These are phyloP conservation scores for Carpinus fangiana DNA, from an alignment of 306 rosid genomes.

Conservation along the genomic window DNA sequence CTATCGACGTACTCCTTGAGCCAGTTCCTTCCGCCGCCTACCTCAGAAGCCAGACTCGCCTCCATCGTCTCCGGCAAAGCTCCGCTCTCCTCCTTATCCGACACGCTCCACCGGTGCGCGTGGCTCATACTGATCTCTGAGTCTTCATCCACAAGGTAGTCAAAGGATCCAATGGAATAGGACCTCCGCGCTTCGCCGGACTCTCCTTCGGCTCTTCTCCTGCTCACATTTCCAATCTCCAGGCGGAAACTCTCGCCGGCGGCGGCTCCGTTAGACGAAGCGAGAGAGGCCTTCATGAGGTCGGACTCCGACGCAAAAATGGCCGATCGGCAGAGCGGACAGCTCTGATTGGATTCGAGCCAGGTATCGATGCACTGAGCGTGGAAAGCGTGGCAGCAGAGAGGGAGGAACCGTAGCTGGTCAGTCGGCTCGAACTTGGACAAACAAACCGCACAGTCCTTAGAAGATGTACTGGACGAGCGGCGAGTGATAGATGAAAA, in stretches of 20 bases:
- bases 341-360: conserved; percentile 68
- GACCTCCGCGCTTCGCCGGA: conserved; percentile 41
- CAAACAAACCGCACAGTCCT: conserved; percentile 77
- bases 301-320: conserved; percentile 54
- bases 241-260: conserved; percentile 48
- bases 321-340: conserved; percentile 77
- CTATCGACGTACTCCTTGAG: conserved; percentile 77
- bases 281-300: conserved; percentile 35
- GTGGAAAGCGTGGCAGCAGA: conserved; percentile 81
- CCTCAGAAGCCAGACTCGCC: conserved; percentile 47
- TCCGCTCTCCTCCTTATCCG: conserved; percentile 52
- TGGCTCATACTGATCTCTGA: conserved; percentile 53
- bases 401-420: conserved; percentile 66
- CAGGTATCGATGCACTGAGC: conserved; percentile 63
- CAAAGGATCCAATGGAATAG: conserved; percentile 83
- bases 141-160: conserved; percentile 64
- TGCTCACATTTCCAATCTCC: conserved; percentile 70
- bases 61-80: conserved; percentile 28
- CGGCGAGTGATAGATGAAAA: conserved; percentile 59
- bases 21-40: conserved; percentile 65
- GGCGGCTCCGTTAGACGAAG: conserved; percentile 8
- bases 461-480: conserved; percentile 23
- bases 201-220: conserved; percentile 28
- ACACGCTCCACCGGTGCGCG: conserved; percentile 47
- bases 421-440: conserved; percentile 61